Evolutionary conservation across 768 basidiomycete species (phyloP).

Genomic region (Termitomyces sp.): DNA sequence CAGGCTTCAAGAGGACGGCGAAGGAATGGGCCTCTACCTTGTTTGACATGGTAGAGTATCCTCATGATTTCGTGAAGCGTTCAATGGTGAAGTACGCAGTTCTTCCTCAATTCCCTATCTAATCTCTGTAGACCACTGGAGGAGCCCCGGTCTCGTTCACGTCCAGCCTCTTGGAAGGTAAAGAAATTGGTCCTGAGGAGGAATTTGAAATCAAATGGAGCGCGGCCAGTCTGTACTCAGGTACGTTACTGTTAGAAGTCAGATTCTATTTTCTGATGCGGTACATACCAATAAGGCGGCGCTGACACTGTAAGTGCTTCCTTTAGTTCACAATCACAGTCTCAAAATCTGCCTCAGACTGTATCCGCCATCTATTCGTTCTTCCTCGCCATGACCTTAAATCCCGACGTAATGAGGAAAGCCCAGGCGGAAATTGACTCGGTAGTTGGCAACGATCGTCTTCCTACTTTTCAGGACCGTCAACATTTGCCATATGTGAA

Average conservation of each 20-base stretch:
- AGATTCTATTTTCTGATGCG: not conserved
- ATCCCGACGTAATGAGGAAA: not conserved
- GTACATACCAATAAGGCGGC: not conserved
- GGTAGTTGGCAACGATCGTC: too few species aligned
- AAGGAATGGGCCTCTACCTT: conserved; percentile 45
- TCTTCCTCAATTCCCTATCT: not conserved
- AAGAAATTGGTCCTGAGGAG: not conserved
- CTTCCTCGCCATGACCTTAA: not conserved
- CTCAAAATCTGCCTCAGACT: not conserved
- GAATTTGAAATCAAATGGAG: too few species aligned
- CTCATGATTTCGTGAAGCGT: conserved; percentile 46
- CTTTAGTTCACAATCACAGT: too few species aligned
- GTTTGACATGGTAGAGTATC: conserved; percentile 45
- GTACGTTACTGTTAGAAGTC: not conserved
- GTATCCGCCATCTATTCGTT: not conserved
- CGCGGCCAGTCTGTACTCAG: too few species aligned
- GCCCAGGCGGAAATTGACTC: not conserved
- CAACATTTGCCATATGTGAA: too few species aligned
- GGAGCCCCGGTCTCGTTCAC: not conserved
- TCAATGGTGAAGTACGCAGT: conserved; percentile 35
- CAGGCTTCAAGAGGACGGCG: conserved; percentile 48
- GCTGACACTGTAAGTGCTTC: not conserved
- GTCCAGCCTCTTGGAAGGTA: not conserved
- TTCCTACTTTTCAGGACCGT: too few species aligned
- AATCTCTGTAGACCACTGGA: not conserved